Evolutionary conservation across 2,329 filamentous ascomycete genomes (phyloP).

Genomic region (Aureobasidium lini): DNA sequence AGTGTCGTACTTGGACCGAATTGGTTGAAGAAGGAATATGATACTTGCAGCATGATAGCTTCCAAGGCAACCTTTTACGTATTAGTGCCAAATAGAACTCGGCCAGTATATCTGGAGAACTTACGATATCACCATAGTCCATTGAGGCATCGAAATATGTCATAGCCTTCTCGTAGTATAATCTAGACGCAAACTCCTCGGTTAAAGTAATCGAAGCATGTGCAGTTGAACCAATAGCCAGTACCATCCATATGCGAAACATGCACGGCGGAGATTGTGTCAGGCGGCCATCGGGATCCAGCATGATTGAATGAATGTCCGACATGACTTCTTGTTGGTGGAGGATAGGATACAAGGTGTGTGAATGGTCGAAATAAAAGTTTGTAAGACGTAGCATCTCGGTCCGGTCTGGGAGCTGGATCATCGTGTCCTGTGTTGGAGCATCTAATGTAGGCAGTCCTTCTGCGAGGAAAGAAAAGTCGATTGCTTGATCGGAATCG

Average conservation of each 20-base stretch:
- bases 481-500: constrained; percentile 19
- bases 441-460: not conserved
- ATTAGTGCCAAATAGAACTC: not conserved
- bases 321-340: constrained; percentile 29
- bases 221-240: constrained; percentile 42
- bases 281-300: not conserved
- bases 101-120: not conserved
- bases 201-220: constrained; percentile 36
- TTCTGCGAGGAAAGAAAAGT: constrained; percentile 7
- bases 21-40: constrained; percentile 44
- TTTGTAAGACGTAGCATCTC: constrained; percentile 25
- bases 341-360: constrained; percentile 42
- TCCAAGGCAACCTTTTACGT: constrained; percentile 32
- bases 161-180: constrained; percentile 40
- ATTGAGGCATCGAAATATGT: constrained; percentile 31
- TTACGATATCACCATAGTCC: constrained; percentile 18
- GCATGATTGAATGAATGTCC: constrained; percentile 24
- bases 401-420: constrained; percentile 23
- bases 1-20: constrained; percentile 31
- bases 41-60: constrained; percentile 40
- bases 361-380: constrained; percentile 43
- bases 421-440: constrained; percentile 17
- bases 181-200: constrained; percentile 34
- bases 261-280: constrained; percentile 24
- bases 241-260: constrained; percentile 43